Conservation (phyloP, 129 eudicot genomes). For the Flaveria brownii region DNA sequence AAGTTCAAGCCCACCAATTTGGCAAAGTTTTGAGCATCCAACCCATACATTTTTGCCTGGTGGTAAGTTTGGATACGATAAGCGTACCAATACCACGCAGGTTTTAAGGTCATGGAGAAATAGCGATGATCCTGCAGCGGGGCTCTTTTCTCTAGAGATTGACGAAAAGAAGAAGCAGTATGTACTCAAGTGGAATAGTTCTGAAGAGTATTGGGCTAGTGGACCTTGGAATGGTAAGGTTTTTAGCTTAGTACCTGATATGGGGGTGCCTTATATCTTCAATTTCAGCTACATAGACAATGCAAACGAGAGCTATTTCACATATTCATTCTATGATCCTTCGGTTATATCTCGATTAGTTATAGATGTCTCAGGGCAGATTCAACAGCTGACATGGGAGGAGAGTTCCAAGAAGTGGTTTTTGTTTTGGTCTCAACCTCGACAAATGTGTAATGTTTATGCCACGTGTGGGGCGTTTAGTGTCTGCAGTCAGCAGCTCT, state of each 20-base stretch:
- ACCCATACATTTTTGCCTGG: constrained; percentile 49
- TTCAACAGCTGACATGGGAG: constrained; percentile 44
- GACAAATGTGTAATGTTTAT: constrained; percentile 49
- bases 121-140: constrained; percentile 30
- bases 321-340: constrained; percentile 34
- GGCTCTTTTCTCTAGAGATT: constrained; percentile 29
- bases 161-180: constrained; percentile 31
- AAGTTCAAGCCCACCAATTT: constrained; percentile 22
- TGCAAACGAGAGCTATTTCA: constrained; percentile 54
- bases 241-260: constrained; percentile 51
- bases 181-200: constrained; percentile 44
- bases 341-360: constrained; percentile 37
- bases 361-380: constrained; percentile 48
- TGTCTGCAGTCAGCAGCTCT: constrained; percentile 34
- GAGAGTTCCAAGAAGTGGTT: constrained; percentile 44
- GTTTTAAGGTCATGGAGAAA: constrained; percentile 37
- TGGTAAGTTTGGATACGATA: constrained; percentile 41
- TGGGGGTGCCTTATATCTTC: constrained; percentile 41
- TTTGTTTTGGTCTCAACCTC: constrained; percentile 56
- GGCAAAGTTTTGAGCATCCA: constrained; percentile 54
- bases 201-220: constrained; percentile 46
- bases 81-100: not conserved
- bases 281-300: constrained; percentile 47
- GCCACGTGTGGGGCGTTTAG: constrained; percentile 61
- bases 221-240: constrained; percentile 46